Percentiles rank a stretch among this genome's conserved stretches.
Evolutionary conservation across 805 yeast species (phyloP).

Genomic region (Metschnikowia vanudenii): DNA sequence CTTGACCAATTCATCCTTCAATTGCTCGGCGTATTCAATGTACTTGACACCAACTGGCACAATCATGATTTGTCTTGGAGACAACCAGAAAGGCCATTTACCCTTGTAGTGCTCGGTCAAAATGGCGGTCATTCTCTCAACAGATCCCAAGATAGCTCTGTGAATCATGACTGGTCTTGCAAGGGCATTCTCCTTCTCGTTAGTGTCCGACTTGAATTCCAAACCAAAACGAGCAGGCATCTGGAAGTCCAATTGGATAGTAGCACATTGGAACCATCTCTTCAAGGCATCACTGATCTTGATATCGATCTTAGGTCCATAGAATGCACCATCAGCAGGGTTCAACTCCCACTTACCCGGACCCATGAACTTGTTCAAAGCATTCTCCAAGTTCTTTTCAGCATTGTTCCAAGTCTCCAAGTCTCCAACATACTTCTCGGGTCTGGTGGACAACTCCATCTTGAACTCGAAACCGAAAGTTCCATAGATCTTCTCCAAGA

Average conservation of each 20-base stretch:
- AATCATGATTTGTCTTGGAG: slow-evolving; percentile 97
- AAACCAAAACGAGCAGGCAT: slow-evolving; percentile 91
- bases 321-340: slow-evolving; percentile 97
- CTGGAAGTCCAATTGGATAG: slow-evolving; percentile 98
- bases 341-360: slow-evolving; percentile 92
- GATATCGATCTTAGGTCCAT: slow-evolving; percentile 95
- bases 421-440: slow-evolving; percentile 94
- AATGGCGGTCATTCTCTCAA: slow-evolving; percentile 98
- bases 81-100: slow-evolving; percentile 99
- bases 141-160: slow-evolving; percentile 97
- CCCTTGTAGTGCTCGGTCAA: slow-evolving; percentile 98
- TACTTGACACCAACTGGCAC: slow-evolving; percentile 96
- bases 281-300: slow-evolving; percentile 90
- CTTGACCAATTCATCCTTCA: slow-evolving; percentile 62
- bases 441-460: slow-evolving; percentile 96
- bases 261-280: slow-evolving; percentile 99
- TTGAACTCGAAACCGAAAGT: slow-evolving; percentile 91
- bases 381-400: slow-evolving; percentile 77
- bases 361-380: slow-evolving; percentile 71
- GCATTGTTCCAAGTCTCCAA: slow-evolving; percentile 92
- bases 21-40: slow-evolving; percentile 83
- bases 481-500: slow-evolving; percentile 82
- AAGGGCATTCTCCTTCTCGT: slow-evolving; percentile 55
- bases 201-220: slow-evolving; percentile 67
- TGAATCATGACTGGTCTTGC: slow-evolving; percentile 98